phyloP scores from a whole-genome alignment of 2,329 filamentous ascomycete genomes.

The Diaporthe helianthi region DNA sequence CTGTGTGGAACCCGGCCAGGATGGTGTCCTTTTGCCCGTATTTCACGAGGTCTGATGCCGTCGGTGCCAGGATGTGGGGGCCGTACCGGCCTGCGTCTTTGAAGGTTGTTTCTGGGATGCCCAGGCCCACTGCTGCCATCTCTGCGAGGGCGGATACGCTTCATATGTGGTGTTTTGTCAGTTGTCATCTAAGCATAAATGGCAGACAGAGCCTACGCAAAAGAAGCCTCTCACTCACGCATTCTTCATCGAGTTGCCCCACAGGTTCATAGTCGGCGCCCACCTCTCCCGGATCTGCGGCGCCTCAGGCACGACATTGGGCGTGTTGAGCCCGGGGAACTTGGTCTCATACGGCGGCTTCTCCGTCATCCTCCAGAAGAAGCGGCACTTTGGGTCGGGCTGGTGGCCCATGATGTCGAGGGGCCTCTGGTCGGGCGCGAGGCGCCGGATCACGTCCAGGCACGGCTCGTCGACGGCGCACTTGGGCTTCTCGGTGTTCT shows the following conservation, averaged over 20 bases:
- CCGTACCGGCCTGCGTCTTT: constrained; percentile 62
- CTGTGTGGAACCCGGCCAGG: constrained; percentile 68
- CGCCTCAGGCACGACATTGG: constrained; percentile 61
- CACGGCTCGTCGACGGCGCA: constrained; percentile 69
- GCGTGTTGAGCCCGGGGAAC: constrained; percentile 62
- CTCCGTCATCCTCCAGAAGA: constrained; percentile 69
- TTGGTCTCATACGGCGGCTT: constrained; percentile 59
- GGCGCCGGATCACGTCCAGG: constrained; percentile 61
- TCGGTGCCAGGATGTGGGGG: constrained; percentile 68
- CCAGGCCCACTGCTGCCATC: constrained; percentile 65
- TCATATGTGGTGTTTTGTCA: not conserved
- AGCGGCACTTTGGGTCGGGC: constrained; percentile 68
- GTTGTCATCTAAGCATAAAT: not conserved
- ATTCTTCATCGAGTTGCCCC: constrained; percentile 67
- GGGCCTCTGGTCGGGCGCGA: constrained; percentile 62
- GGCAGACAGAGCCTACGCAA: not conserved
- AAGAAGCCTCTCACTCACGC: constrained; percentile 50
- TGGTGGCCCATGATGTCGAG: constrained; percentile 63
- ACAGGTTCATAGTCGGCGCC: constrained; percentile 61
- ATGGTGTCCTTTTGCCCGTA: constrained; percentile 64
- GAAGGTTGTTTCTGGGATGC: constrained; percentile 59
- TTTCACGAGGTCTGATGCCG: constrained; percentile 62
- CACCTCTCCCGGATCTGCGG: constrained; percentile 57
- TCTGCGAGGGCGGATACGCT: constrained; percentile 64
- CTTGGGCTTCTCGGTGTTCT: constrained; percentile 69